These are phyloP conservation scores for Russula sp. DNA, from an alignment of 768 basidiomycete genomes.

Conservation along the genomic window DNA sequence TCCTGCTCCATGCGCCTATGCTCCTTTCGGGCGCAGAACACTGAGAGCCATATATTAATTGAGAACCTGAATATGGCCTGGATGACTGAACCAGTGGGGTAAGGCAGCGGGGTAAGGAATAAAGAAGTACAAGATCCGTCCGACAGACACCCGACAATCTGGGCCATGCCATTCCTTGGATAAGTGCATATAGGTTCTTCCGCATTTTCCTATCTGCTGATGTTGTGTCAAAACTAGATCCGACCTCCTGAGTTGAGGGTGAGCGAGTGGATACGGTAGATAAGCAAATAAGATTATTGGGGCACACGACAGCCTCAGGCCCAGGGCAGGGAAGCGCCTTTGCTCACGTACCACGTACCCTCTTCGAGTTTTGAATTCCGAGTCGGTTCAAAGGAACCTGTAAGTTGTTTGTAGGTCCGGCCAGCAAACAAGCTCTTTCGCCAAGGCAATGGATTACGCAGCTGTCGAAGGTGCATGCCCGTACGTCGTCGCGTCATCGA, in stretches of 20 bases:
- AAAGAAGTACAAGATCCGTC: conserved; percentile 13
- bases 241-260: background rate
- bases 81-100: background rate
- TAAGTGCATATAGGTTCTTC: background rate
- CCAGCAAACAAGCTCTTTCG: background rate
- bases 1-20: background rate
- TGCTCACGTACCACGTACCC: background rate
- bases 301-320: background rate
- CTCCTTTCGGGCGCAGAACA: background rate
- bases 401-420: background rate
- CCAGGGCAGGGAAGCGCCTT: background rate
- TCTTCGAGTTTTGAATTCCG: background rate
- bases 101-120: background rate
- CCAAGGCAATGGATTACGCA: background rate
- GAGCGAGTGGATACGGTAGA: background rate
- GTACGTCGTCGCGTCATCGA: no score
- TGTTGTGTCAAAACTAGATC: background rate
- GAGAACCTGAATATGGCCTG: background rate
- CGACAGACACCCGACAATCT: background rate
- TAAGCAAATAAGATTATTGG: no score
- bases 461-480: no score
- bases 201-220: background rate
- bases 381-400: background rate
- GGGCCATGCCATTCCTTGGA: background rate
- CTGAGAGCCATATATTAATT: background rate